phyloP scores from a whole-genome alignment of 768 basidiomycete species.

The Sistotremastrum niveocremeum region DNA sequence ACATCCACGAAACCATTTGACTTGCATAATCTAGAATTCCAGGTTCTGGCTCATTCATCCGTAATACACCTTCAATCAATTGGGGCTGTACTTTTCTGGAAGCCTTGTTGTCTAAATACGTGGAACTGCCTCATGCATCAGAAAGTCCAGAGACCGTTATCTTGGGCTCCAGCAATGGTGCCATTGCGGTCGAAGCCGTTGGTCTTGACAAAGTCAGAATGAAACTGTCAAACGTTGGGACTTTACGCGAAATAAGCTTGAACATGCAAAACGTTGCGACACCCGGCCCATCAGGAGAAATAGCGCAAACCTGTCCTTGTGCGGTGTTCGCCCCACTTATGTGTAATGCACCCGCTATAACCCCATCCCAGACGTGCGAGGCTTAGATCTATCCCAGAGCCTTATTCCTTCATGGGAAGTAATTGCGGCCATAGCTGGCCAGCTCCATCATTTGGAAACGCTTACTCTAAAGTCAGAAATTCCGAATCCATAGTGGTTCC shows the following conservation, averaged over 20 bases:
- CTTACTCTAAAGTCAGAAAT: constrained; percentile 66
- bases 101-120: constrained; percentile 67
- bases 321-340: constrained; percentile 1
- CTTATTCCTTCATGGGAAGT: constrained; percentile 60
- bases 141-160: constrained; percentile 45
- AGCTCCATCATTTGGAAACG: constrained; percentile 47
- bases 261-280: constrained; percentile 48
- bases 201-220: constrained; percentile 64
- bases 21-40: constrained; percentile 28
- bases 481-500: constrained; percentile 5
- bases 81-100: constrained; percentile 61
- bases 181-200: constrained; percentile 80
- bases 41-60: constrained; percentile 68
- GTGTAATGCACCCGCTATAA: not conserved
- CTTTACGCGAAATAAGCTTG: constrained; percentile 67
- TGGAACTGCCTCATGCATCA: constrained; percentile 44
- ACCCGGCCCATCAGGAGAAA: constrained; percentile 35
- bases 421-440: constrained; percentile 46
- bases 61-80: constrained; percentile 40
- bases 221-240: constrained; percentile 51
- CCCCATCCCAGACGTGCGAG: constrained; percentile 44
- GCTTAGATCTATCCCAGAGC: constrained; percentile 68
- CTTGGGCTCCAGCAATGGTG: constrained; percentile 70
- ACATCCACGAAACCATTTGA: constrained; percentile 2
- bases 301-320: constrained; percentile 55